Evolutionary conservation across 179 eudicot genomes (phyloP).

Genomic region (Spergularia azorica): DNA sequence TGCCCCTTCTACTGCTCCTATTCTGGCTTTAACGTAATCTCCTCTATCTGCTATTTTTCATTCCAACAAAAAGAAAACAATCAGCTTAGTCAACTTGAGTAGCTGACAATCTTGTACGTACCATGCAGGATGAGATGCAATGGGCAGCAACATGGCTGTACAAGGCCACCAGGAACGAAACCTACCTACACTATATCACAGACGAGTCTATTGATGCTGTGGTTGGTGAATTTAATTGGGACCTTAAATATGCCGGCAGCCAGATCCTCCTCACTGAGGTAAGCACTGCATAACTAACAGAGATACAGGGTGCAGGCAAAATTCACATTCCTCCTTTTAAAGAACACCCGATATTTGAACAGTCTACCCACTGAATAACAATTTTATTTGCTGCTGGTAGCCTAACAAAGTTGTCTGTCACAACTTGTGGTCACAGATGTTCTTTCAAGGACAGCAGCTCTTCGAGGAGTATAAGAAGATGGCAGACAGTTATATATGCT

Average conservation of each 20-base stretch:
- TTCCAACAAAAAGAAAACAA: background rate
- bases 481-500: conserved; percentile 67
- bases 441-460: conserved; percentile 51
- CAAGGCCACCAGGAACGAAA: conserved; percentile 47
- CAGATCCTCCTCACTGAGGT: conserved; percentile 72
- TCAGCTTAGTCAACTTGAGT: background rate
- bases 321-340: too few relatives aligned
- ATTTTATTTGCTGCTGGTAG: too few relatives aligned
- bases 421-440: conserved; percentile 42
- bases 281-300: conserved; percentile 2
- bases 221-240: conserved; percentile 82
- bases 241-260: conserved; percentile 80
- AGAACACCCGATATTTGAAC: too few relatives aligned
- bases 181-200: conserved; percentile 48
- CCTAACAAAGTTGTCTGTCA: background rate
- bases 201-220: conserved; percentile 52
- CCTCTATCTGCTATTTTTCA: background rate
- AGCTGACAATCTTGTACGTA: background rate
- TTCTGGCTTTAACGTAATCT: conserved; percentile 78
- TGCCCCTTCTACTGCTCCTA: conserved; percentile 93
- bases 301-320: background rate
- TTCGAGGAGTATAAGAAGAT: conserved; percentile 47
- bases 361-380: too few relatives aligned
- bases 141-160: conserved; percentile 94
- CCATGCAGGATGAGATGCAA: conserved; percentile 72